Base-by-base conservation (phyloP, 1,284 basidiomycete species). In the Hemileia vastatrix region DNA sequence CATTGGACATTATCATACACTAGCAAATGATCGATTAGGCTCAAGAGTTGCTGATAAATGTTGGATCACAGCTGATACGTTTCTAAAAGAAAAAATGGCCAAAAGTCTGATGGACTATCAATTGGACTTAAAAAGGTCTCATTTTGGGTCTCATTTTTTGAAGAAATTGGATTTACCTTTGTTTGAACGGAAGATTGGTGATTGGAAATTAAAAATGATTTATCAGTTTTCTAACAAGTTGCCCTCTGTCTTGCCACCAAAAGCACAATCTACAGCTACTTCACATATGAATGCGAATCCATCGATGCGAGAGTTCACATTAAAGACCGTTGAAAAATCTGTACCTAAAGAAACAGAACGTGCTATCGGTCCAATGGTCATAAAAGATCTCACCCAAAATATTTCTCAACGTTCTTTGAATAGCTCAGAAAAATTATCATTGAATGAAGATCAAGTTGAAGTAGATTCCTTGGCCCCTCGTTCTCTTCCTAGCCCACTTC, bases 1-100 rank as follows among this genome's bases (percentile, higher is more conserved):
- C 67, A 82, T 90, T 48, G 87, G 85, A 2, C 81, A 84, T 63
- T 94, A 86, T 75, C 84, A 86, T 70, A 72, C 77, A 31, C 82
- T 96, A 21, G 87, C 88, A 1, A 85, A 91, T 72, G 88, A 94
- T 73, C 83, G 87, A 23, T 84, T 94, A 67, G 92, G 93, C 52
- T 90, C 87, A 68, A 82, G 90, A 55, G 84, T 96, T 0, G 88
- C 84, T 2, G 92, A 93, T 71, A 83, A 86, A 23, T 87, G 86
- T 68, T 96, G 90, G 88, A 83, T 81, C 1, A 83, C 83, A 64
- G 86, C 88, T 13, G 93, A 96, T 77, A 86, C 89, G 1, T 95
- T 87, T 77, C 81, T 94, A 68, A 91, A 87, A 79, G 89, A 63
- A 49, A 63, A 63, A 51, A 63, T 63, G 23, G 60, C 60, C 9